Base-by-base conservation (phyloP, 768 basidiomycete genomes). In the Antrodiella citrinella region DNA sequence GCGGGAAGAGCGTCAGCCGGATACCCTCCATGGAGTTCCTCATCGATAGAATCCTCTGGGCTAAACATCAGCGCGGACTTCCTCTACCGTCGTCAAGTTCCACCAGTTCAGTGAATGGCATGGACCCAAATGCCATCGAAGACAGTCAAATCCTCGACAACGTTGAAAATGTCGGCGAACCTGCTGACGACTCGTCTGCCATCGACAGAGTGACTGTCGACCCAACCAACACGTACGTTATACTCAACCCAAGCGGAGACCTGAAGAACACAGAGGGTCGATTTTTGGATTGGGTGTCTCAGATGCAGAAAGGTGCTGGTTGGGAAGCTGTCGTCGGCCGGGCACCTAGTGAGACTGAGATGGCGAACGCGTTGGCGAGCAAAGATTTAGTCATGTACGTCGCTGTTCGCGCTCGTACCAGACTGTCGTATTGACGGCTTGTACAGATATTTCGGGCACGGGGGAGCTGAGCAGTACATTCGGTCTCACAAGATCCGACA, bases 231-330 rank as follows among this genome's bases (percentile, higher is more conserved):
- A 78, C 85, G 22, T 92, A 81, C 61, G 96, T 82, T 63, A 74
- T 97, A 26, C 73, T 98, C 51, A 98, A 99, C 59, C 93, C 95
- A 0, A 89, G 89, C 51, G 91, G 91, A 1, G 96, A 99, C 66
- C 75, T 98, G 25, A 73, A 72, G 50, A 78, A 79, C 47, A 98
- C 95, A 0, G 85, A 98, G 67, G 77, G 74, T 4, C 77, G 85
- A 22, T 97, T 98, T 67, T 74, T 75, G 51, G 69, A 71, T n/a
- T 95, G 89, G 91, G 67, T 87, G 13, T 69, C 76, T 46, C 76
- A 74, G 20, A 90, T 93, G 87, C 72, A 75, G 48, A 62, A 62
- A 2, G n/a, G 7, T 10, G 71, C 75, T 2, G 91, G 91, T 1
- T 99, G 96, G 96, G 73, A 80, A 25, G 93, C 96, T 0, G 74